A percentile compares a stretch with the other conserved stretches of the same genome.
Evolutionary conservation across 2,329 filamentous ascomycete species (phyloP).

Genomic region (Fusarium beomiforme): DNA sequence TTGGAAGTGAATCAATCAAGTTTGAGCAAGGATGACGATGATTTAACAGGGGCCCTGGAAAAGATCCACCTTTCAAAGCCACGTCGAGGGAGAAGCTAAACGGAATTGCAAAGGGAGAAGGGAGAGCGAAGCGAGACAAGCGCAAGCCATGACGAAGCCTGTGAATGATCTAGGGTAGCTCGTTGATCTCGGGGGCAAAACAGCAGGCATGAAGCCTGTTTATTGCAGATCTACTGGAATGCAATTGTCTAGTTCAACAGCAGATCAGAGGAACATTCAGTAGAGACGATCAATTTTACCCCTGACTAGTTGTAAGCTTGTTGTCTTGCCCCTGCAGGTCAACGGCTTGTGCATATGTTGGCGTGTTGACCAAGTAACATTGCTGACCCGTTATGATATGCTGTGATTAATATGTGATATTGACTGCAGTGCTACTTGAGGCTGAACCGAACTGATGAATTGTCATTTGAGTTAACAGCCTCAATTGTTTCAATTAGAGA

Average conservation of each 20-base stretch:
- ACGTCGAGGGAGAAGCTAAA: conserved; percentile 23
- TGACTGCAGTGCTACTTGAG: neutral
- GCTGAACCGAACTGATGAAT: neutral
- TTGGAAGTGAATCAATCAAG: conserved; percentile 14
- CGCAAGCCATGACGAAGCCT: conserved; percentile 7
- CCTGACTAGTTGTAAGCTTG: conserved; percentile 14
- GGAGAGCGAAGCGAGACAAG: conserved; percentile 26
- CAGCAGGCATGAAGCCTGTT: conserved; percentile 9
- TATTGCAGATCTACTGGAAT: conserved; percentile 15
- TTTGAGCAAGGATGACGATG: conserved; percentile 11
- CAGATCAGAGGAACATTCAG: neutral
- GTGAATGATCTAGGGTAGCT: conserved; percentile 16
- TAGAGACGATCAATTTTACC: neutral
- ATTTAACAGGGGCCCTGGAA: neutral
- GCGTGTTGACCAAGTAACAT: conserved; percentile 20
- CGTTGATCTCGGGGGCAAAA: neutral
- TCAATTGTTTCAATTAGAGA: neutral
- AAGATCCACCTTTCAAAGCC: conserved; percentile 19
- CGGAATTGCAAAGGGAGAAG: conserved; percentile 23
- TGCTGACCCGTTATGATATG: neutral
- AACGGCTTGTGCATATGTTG: neutral
- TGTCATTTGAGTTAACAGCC: neutral
- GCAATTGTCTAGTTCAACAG: neutral
- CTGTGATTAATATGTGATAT: neutral
- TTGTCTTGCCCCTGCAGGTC: neutral